Base-by-base conservation (phyloP, 805 yeast species). In the Grigorovia humatica region DNA sequence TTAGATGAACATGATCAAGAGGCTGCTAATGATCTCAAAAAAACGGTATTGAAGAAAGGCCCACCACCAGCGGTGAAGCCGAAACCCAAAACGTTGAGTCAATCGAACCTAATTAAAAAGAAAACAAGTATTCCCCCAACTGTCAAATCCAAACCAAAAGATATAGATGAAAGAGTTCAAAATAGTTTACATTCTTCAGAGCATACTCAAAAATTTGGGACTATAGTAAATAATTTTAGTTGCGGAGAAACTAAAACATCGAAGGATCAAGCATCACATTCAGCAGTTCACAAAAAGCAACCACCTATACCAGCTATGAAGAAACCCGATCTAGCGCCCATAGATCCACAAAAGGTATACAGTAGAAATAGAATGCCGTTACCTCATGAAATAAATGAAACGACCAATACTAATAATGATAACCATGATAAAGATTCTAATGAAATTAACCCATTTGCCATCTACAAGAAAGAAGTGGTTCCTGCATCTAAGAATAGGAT, bases 391-490 rank as follows among this genome's bases (percentile, higher is more conserved):
- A 18, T 17, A 9, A 9, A 7, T 4, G 41, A 29, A 6, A 19
- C 20, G 30, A n/a, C 18, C 2, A n/a, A 41, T n/a, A 23, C 4
- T 13, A 40, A 32, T n/a, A n/a, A 17, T 44, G 27, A 9, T 12
- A n/a, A 2, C 15, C 2, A n/a, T 41, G 2, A 44, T 15, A 46
- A 15, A 2, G 58, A 54, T 17, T 57, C 56, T 19, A 58, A 50
- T 27, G 64, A 63, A 5, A 56, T 55, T 13, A 70, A 71, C 53
- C 74, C 75, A 19, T 71, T 71, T 56, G 60, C 61, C 9, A 61
- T 64, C 19, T 71, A 71, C 46, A 54, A 68, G 52, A 69, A 61
- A 51, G 64, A 66, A 43, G 74, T 70, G 9, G 75, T 71, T 12
- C 75, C 75, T 1, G 51, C 61, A 41, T 65, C 66, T 35, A 61